Evolutionary conservation across 176 grass and related monocot genomes (phyloP).

Genomic region (Avena eriantha): DNA sequence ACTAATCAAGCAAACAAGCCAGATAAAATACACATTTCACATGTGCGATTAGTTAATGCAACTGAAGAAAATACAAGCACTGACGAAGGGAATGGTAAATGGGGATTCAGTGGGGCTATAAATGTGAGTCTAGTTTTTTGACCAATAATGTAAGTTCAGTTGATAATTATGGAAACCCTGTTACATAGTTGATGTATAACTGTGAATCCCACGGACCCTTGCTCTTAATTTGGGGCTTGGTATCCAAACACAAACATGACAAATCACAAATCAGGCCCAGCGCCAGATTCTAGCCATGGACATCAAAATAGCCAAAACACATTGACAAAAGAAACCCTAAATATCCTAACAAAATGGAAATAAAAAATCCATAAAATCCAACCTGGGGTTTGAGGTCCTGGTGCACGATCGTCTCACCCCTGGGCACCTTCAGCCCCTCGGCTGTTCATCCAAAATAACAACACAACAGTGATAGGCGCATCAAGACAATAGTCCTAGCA

Average conservation of each 20-base stretch:
- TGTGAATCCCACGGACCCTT: not conserved
- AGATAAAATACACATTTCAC: conserved; percentile 22
- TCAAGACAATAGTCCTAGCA: not conserved
- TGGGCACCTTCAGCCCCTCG: conserved; percentile 61
- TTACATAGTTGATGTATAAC: not conserved
- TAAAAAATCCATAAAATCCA: not conserved
- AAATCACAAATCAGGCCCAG: not conserved
- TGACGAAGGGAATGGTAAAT: not conserved
- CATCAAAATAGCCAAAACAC: not conserved
- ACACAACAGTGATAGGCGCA: not conserved
- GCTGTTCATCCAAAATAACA: conserved; percentile 36
- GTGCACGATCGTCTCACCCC: conserved; percentile 64
- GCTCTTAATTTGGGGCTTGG: not conserved
- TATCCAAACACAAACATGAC: conserved; percentile 18
- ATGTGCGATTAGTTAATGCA: not conserved
- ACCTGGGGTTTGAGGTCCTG: conserved; percentile 81
- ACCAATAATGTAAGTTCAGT: not conserved
- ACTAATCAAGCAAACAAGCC: not conserved
- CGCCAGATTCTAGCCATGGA: not conserved
- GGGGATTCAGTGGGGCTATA: not conserved
- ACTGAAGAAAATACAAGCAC: not conserved
- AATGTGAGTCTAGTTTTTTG: not conserved
- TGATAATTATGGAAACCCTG: conserved; percentile 1
- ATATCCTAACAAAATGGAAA: not conserved
- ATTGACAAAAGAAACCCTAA: not conserved